Percentiles rank a stretch among this genome's conserved stretches.
phyloP scores from a whole-genome alignment of 768 basidiomycete species.

The Boletus rufocinnamomeus region DNA sequence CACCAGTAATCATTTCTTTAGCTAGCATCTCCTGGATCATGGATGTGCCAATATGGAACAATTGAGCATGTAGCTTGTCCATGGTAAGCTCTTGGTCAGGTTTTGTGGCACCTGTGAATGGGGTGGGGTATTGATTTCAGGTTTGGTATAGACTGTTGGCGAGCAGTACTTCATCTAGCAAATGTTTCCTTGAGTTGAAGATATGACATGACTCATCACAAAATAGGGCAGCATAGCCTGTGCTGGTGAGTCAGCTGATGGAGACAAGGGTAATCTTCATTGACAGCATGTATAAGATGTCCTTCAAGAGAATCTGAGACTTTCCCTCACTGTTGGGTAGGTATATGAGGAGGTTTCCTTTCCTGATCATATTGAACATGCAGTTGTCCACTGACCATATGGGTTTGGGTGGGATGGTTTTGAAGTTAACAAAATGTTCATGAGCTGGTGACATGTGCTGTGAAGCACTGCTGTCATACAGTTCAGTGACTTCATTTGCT shows the following conservation, averaged over 20 bases:
- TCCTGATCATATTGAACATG: neutral
- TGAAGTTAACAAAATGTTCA: neutral
- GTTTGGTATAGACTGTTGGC: neutral
- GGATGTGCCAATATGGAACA: too few relatives aligned
- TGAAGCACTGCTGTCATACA: neutral
- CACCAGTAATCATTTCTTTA: too few relatives aligned
- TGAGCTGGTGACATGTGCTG: neutral
- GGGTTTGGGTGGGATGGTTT: neutral
- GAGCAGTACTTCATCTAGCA: neutral
- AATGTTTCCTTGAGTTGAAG: neutral
- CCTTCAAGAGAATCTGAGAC: too few relatives aligned
- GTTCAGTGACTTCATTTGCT: too few relatives aligned
- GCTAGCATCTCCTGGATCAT: too few relatives aligned
- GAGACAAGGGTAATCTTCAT: conserved; percentile 9
- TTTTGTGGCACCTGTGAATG: too few relatives aligned
- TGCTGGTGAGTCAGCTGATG: neutral
- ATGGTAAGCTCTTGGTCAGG: too few relatives aligned
- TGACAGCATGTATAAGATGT: neutral
- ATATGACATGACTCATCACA: neutral
- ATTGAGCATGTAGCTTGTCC: too few relatives aligned
- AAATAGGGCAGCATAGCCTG: conserved; percentile 7
- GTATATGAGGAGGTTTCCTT: neutral
- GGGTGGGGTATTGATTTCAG: too few relatives aligned
- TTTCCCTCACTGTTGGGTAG: conserved; percentile 1
- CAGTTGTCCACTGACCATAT: neutral